These are phyloP conservation scores for Exophiala xenobiotica DNA, from an alignment of 2,329 filamentous ascomycete genomes.

Conservation along the genomic window DNA sequence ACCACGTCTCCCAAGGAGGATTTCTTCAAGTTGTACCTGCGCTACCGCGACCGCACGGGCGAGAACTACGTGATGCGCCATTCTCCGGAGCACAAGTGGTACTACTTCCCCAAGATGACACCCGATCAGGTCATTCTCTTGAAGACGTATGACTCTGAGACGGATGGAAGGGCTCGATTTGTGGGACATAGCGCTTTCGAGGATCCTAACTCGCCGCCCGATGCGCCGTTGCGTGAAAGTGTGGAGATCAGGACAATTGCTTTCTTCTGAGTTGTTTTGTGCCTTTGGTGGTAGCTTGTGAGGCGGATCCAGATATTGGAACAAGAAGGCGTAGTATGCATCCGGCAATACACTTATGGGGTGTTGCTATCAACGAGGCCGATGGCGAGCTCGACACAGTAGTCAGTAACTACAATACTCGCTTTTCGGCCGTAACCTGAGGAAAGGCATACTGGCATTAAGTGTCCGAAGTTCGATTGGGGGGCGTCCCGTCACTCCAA, in stretches of 20 bases:
- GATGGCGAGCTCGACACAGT: too few relatives aligned
- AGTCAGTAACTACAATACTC: too few relatives aligned
- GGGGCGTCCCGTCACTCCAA: too few relatives aligned
- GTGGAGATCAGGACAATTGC: slow-evolving; percentile 44
- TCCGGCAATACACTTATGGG: too few relatives aligned
- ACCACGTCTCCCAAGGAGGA: slow-evolving; percentile 37
- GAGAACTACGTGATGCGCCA: slow-evolving; percentile 44
- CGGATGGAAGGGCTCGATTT: slow-evolving; percentile 36
- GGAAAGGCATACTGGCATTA: too few relatives aligned
- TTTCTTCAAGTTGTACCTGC: slow-evolving; percentile 44
- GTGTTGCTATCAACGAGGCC: too few relatives aligned
- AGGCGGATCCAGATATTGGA: too few relatives aligned
- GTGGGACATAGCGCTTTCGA: slow-evolving; percentile 43
- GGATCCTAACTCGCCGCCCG: slow-evolving; percentile 35
- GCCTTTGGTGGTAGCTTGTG: too few relatives aligned
- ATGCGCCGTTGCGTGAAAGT: slow-evolving; percentile 40
- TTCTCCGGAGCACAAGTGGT: slow-evolving; percentile 39
- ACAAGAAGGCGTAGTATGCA: too few relatives aligned
- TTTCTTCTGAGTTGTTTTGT: slow-evolving; percentile 42
- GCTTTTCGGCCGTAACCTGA: too few relatives aligned
- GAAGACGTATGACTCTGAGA: slow-evolving; percentile 42
- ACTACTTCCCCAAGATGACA: slow-evolving; percentile 42
- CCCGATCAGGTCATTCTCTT: slow-evolving; percentile 40
- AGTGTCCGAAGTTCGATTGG: too few relatives aligned
- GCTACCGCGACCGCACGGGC: slow-evolving; percentile 41